Percentiles rank a stretch among this genome's conserved stretches.
Evolutionary conservation across 495 filamentous ascomycete species (phyloP).

Genomic region (Collariella sp.): DNA sequence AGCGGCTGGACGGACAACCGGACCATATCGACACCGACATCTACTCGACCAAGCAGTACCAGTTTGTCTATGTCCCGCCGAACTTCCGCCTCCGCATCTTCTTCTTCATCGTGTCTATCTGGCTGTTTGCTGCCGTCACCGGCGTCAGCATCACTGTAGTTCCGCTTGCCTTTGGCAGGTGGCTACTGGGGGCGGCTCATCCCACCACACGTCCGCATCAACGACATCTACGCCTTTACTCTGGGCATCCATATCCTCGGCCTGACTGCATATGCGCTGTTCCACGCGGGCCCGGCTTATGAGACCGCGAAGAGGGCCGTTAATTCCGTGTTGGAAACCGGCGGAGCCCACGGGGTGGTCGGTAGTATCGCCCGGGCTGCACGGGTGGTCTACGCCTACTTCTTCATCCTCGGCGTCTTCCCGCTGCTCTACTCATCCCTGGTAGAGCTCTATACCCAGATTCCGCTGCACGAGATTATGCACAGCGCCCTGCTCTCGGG

Average conservation of each 20-base stretch:
- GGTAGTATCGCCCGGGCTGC: slow-evolving; percentile 20
- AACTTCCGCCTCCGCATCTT: slow-evolving; percentile 72
- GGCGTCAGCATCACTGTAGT: slow-evolving; percentile 81
- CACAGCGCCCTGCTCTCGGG: slow-evolving; percentile 24
- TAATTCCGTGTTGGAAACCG: slow-evolving; percentile 28
- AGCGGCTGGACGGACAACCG: slow-evolving; percentile 48
- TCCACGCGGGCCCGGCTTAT: slow-evolving; percentile 45
- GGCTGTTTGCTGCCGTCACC: slow-evolving; percentile 87
- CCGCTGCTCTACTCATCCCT: slow-evolving; percentile 75
- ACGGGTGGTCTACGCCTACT: slow-evolving; percentile 62
- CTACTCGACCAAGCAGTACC: slow-evolving; percentile 63
- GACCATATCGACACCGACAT: slow-evolving; percentile 50
- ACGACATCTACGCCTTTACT: slow-evolving; percentile 95
- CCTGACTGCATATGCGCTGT: slow-evolving; percentile 47
- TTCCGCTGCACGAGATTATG: slow-evolving; percentile 82
- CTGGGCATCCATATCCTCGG: slow-evolving; percentile 75
- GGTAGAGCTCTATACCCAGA: slow-evolving; percentile 80
- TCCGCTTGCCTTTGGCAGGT: slow-evolving; percentile 75
- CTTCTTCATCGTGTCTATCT: slow-evolving; percentile 80
- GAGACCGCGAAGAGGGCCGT: slow-evolving; percentile 24
- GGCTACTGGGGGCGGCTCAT: slow-evolving; percentile 60
- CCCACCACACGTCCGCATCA: slow-evolving; percentile 59
- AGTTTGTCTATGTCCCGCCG: slow-evolving; percentile 83
- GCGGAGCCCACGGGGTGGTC: slow-evolving; percentile 25
- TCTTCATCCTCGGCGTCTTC: slow-evolving; percentile 62